Base-by-base conservation (phyloP, 805 yeast genomes). In the Lachancea mirantina region DNA sequence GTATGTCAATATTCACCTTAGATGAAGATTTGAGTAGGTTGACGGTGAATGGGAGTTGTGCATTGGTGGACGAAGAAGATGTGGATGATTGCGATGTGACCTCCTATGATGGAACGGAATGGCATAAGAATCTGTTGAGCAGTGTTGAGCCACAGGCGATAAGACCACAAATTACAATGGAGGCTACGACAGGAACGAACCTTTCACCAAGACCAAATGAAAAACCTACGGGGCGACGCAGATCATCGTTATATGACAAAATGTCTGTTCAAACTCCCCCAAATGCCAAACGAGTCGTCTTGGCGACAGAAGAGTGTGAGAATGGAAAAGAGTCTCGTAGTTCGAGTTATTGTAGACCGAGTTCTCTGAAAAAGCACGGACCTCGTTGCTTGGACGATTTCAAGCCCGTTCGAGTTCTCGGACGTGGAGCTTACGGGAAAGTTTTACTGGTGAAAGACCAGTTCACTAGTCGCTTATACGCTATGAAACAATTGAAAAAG, bases 341-440 rank as follows among this genome's bases (percentile, higher is more conserved):
- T 3, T 27, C 17, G 10, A 13, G 32, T 16, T 21, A 14, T 26
- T 21, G 19, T 17, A 23, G 22, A 6, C 20, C 28, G 8, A 24
- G 27, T 20, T 25, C 30, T 13, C 27, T 26, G 9, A 18, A 31
- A 24, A 32, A 25, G 11, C 38, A 35, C 13, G 43, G 30, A n/a
- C 36, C 37, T 7, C 46, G 58, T 10, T 50, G 46, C 17, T 51
- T 66, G 4, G 30, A 47, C 4, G 94, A 85, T 50, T 85, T 87
- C 47, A 76, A 71, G 45, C 81, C 83, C 2, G 57, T 87, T 5
- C 79, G 74, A 43, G 92, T 84, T 0, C 62, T 85, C 5, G 96
- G 96, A 0, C 72, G 77, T 32, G 96, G 96, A 3, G 85, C 95
- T 2, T 85, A 82, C 45, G 95, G 96, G 3, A 84, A 83, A 51